Percentiles rank a stretch among this genome's conserved stretches.
phyloP scores from a whole-genome alignment of 2,329 filamentous ascomycete genomes.

The Myotisia sp. region DNA sequence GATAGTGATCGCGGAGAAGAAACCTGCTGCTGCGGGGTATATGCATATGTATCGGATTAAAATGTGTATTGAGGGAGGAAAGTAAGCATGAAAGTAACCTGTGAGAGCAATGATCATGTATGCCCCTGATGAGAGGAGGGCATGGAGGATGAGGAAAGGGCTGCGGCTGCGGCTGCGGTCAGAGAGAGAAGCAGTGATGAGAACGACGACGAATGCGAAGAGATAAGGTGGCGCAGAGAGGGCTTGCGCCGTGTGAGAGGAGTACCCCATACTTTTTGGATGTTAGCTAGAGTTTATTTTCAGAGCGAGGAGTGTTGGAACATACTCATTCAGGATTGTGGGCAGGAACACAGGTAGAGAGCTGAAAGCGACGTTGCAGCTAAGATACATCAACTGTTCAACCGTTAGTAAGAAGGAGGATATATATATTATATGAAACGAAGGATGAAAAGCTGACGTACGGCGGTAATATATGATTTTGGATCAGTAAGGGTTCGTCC shows the following conservation, averaged over 20 bases:
- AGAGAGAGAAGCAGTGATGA: slow-evolving; percentile 57
- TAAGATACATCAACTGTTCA: slow-evolving; percentile 58
- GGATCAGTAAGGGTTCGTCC: slow-evolving; percentile 49
- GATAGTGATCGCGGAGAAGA: slow-evolving; percentile 71
- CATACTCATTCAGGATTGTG: slow-evolving; percentile 52
- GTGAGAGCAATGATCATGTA: slow-evolving; percentile 47
- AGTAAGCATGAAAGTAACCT: slow-evolving; percentile 28
- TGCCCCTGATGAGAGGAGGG: slow-evolving; percentile 52
- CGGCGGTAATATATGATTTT: slow-evolving; percentile 58
- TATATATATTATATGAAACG: too few relatives aligned
- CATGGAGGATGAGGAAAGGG: slow-evolving; percentile 53
- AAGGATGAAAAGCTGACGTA: too few relatives aligned
- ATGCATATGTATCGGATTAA: slow-evolving; percentile 54
- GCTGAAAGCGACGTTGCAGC: slow-evolving; percentile 74
- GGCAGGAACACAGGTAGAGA: slow-evolving; percentile 80
- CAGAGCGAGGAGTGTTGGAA: slow-evolving; percentile 9
- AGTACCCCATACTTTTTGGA: slow-evolving; percentile 50
- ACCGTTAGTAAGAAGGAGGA: slow-evolving; percentile 2
- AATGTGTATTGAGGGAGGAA: slow-evolving; percentile 21
- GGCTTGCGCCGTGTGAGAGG: slow-evolving; percentile 53
- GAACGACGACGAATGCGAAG: slow-evolving; percentile 55
- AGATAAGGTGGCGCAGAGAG: slow-evolving; percentile 73
- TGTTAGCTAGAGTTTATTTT: slow-evolving; percentile 12
- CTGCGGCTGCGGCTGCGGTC: slow-evolving; percentile 52
- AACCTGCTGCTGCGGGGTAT: slow-evolving; percentile 64